Evolutionary conservation across 163 green algal species (phyloP).

Genomic region (Scenedesmus sp.): DNA sequence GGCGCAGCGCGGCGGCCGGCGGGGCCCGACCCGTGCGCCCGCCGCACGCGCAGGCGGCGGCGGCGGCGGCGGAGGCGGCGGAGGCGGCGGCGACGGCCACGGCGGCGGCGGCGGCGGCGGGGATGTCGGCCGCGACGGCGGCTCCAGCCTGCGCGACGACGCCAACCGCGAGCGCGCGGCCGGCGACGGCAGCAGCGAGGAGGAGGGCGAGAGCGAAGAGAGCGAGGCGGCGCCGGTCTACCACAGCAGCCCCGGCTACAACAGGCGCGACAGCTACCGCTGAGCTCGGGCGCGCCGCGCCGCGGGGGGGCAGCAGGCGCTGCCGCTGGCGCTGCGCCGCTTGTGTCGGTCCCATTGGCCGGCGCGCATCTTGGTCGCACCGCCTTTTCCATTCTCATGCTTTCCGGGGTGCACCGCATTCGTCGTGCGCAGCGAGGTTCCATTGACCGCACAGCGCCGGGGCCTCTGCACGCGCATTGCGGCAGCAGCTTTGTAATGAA

Average conservation of each 20-base stretch:
- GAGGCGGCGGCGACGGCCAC: constrained; percentile 12
- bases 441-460: no score
- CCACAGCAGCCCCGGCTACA: constrained; percentile 21
- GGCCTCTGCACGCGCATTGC: no score
- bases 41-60: no score
- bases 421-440: no score
- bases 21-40: no score
- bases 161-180: constrained; percentile 3
- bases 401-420: no score
- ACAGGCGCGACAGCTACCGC: constrained; percentile 13
- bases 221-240: constrained; percentile 30
- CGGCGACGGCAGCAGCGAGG: constrained; percentile 13
- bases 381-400: no score
- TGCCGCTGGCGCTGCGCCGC: not conserved
- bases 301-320: not conserved
- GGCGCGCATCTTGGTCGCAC: no score
- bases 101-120: not conserved
- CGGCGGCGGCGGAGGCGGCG: constrained; percentile 39
- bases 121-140: not conserved
- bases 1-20: no score
- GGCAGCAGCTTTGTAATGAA: no score
- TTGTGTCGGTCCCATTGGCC: no score
- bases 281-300: not conserved
- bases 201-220: not conserved
- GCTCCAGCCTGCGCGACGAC: constrained; percentile 16